Evolutionary conservation across 2,329 filamentous ascomycete species (phyloP).

Genomic region (Celoporthe dispersa): DNA sequence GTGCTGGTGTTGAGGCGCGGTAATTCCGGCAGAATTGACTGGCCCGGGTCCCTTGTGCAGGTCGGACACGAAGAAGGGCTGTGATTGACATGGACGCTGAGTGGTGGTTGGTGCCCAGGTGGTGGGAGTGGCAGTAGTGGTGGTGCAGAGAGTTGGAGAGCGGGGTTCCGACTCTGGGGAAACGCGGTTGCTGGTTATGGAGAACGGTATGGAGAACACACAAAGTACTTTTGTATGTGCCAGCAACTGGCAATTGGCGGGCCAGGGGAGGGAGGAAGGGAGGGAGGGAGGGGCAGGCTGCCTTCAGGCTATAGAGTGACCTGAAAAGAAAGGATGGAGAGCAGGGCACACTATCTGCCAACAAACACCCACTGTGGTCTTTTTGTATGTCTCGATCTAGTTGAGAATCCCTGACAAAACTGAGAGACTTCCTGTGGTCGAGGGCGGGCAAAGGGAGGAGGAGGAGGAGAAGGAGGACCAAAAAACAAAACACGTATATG

Average conservation of each 20-base stretch:
- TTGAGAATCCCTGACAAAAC: too few relatives aligned
- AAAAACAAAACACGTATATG: neutral
- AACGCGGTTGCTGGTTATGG: neutral
- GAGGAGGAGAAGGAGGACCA: neutral
- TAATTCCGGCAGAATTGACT: constrained; percentile 31
- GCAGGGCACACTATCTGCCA: neutral
- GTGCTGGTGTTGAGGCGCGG: neutral
- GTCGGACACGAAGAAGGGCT: neutral
- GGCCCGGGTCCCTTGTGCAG: neutral
- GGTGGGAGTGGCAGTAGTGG: neutral
- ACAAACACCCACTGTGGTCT: neutral
- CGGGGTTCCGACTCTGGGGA: constrained; percentile 12
- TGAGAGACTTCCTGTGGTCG: neutral
- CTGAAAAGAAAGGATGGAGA: neutral
- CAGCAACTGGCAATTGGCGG: neutral
- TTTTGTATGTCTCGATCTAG: too few relatives aligned
- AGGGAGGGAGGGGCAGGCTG: neutral
- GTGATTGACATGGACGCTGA: neutral
- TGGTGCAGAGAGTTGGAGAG: constrained; percentile 12
- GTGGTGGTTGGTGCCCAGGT: neutral
- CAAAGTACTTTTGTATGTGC: neutral
- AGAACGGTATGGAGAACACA: neutral
- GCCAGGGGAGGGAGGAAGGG: neutral
- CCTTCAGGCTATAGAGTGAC: neutral
- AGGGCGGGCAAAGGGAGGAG: neutral